Evolutionary conservation across 768 basidiomycete species (phyloP).

Genomic region (Tylopilus sp.): DNA sequence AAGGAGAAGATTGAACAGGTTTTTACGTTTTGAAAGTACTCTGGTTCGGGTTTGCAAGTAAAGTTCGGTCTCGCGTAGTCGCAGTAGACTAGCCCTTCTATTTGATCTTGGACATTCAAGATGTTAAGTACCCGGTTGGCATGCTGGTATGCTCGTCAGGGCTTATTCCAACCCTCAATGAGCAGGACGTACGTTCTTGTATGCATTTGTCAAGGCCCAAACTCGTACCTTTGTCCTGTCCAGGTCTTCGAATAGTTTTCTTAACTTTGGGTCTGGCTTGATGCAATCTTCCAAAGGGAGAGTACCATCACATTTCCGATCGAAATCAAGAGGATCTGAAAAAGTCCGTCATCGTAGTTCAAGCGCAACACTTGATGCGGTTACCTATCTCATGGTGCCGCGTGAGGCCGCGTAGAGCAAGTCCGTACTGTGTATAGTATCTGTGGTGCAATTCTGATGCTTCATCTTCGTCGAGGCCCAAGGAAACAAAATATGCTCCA

Average conservation of each 20-base stretch:
- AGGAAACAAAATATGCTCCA: conserved; percentile 68
- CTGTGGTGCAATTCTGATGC: conserved; percentile 64
- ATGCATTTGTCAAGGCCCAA: conserved; percentile 88
- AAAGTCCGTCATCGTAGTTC: background rate
- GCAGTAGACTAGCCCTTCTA: conserved; percentile 76
- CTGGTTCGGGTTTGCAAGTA: conserved; percentile 76
- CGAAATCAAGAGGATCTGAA: conserved; percentile 82
- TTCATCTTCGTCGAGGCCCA: conserved; percentile 66
- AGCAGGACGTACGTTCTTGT: conserved; percentile 53
- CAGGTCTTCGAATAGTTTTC: conserved; percentile 72
- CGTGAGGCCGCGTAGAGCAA: conserved; percentile 75
- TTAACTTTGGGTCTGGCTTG: conserved; percentile 54
- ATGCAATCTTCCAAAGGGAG: conserved; percentile 82
- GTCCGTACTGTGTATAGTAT: conserved; percentile 81
- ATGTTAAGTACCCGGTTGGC: conserved; percentile 77
- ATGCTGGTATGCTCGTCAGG: conserved; percentile 48
- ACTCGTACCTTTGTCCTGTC: conserved; percentile 74
- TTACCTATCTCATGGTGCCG: conserved; percentile 74
- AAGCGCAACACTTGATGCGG: background rate
- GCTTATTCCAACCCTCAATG: background rate
- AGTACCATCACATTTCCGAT: conserved; percentile 78
- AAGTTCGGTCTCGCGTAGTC: conserved; percentile 68
- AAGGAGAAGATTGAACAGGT: background rate
- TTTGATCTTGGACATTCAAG: conserved; percentile 63
- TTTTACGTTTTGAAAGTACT: conserved; percentile 61